Percentiles rank a stretch among this genome's conserved stretches.
phyloP scores from a whole-genome alignment of 352 stramenopile genomes.

The Phytophthora syringae region DNA sequence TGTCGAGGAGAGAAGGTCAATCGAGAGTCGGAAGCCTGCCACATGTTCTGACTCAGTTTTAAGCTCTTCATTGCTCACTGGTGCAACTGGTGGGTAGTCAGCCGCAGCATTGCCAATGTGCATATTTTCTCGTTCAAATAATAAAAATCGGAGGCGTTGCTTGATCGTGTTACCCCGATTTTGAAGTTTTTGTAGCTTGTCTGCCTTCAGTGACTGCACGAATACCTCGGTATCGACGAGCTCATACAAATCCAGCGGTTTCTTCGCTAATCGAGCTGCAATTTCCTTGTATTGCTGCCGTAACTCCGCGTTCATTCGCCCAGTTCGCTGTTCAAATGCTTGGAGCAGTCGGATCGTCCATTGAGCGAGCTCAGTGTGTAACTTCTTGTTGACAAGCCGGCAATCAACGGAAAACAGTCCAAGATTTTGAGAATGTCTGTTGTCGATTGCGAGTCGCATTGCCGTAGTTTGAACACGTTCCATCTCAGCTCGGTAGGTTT shows the following conservation, averaged over 20 bases:
- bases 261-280: constrained; percentile 59
- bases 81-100: constrained; percentile 1
- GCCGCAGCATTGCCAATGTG: constrained; percentile 29
- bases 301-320: constrained; percentile 56
- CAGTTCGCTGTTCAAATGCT: constrained; percentile 60
- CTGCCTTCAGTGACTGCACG: constrained; percentile 49
- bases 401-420: constrained; percentile 65
- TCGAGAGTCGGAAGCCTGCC: constrained; percentile 25
- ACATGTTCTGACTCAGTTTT: neutral
- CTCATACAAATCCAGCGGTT: constrained; percentile 75
- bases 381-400: constrained; percentile 41
- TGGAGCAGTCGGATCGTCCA: constrained; percentile 53
- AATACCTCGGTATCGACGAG: constrained; percentile 74
- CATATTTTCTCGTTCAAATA: constrained; percentile 62
- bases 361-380: constrained; percentile 46
- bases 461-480: constrained; percentile 33
- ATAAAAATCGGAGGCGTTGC: constrained; percentile 63
- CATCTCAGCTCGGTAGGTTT: constrained; percentile 39
- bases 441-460: constrained; percentile 29
- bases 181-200: constrained; percentile 57
- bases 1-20: constrained; percentile 61
- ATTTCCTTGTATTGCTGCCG: constrained; percentile 82
- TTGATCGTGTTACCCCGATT: constrained; percentile 55
- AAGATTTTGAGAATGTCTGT: constrained; percentile 33
- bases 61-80: neutral